Conservation (phyloP, 176 grass and related monocot species). For the barley (Hordeum vulgare) region DNA sequence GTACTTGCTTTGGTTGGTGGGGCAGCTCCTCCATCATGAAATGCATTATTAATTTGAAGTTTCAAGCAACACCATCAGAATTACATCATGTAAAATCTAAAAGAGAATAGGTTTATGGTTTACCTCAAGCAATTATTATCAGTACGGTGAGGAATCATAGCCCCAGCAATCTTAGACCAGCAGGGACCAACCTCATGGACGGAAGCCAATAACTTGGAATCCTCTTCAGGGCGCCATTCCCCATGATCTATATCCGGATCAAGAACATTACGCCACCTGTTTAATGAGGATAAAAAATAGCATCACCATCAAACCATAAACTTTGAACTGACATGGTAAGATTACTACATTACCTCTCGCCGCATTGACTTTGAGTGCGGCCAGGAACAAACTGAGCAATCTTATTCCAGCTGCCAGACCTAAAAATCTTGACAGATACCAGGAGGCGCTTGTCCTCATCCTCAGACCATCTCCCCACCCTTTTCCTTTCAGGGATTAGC, state of each 20-base stretch:
- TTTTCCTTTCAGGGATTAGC: slow-evolving; percentile 62
- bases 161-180: slow-evolving; percentile 72
- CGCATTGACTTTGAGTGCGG: slow-evolving; percentile 70
- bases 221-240: slow-evolving; percentile 76
- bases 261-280: slow-evolving; percentile 88
- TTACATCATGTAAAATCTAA: slow-evolving; percentile 6
- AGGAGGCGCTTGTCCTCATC: slow-evolving; percentile 87
- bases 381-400: slow-evolving; percentile 81
- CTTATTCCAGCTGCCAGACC: slow-evolving; percentile 64
- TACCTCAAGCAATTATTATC: slow-evolving; percentile 93
- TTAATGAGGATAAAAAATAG: slow-evolving; percentile 18
- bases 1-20: not conserved
- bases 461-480: slow-evolving; percentile 76
- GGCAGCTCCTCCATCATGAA: not conserved
- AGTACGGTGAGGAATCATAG: slow-evolving; percentile 63
- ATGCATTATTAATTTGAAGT: not conserved
- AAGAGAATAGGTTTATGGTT: slow-evolving; percentile 28
- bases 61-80: not conserved
- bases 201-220: slow-evolving; percentile 58
- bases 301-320: slow-evolving; percentile 18
- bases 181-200: slow-evolving; percentile 48
- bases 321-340: slow-evolving; percentile 7
- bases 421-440: slow-evolving; percentile 71
- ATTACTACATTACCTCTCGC: slow-evolving; percentile 59
- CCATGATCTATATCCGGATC: slow-evolving; percentile 65